phyloP scores from a whole-genome alignment of 2,329 filamentous ascomycete species.

The Diplodia corticola region DNA sequence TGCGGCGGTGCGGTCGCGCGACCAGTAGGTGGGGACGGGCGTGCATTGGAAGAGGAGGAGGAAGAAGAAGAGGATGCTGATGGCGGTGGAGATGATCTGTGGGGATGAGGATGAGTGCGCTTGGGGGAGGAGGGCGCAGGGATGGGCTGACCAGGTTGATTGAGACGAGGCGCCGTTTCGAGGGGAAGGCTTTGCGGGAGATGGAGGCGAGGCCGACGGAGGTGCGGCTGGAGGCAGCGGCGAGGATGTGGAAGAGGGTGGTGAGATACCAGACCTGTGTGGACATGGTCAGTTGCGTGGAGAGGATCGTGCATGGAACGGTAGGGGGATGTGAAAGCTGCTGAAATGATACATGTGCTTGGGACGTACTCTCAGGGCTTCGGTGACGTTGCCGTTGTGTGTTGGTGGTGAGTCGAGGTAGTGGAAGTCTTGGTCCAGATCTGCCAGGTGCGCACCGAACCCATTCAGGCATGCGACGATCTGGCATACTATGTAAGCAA shows the following conservation, averaged over 20 bases:
- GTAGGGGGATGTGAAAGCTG: no score
- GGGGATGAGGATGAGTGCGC: not conserved
- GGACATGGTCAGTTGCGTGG: not conserved
- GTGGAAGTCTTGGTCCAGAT: not conserved
- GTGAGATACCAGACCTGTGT: conserved; percentile 4
- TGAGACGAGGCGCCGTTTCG: not conserved
- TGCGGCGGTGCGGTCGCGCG: not conserved
- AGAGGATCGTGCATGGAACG: no score
- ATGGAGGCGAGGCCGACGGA: not conserved
- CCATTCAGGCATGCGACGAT: not conserved
- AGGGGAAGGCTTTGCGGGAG: not conserved
- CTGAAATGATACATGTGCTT: not conserved
- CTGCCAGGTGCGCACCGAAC: not conserved
- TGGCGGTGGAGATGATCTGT: not conserved
- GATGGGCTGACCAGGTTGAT: not conserved
- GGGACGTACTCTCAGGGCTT: not conserved
- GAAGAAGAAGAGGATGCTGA: conserved; percentile 8
- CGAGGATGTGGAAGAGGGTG: conserved; percentile 13
- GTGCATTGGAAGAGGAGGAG: conserved; percentile 15
- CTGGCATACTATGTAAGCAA: not conserved
- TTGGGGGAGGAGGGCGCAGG: not conserved
- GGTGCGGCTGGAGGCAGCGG: not conserved
- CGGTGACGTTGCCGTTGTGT: not conserved
- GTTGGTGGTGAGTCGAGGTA: not conserved
- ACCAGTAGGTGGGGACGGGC: conserved; percentile 12